Conservation (phyloP, 306 rosid species). For the Myrica gale region DNA sequence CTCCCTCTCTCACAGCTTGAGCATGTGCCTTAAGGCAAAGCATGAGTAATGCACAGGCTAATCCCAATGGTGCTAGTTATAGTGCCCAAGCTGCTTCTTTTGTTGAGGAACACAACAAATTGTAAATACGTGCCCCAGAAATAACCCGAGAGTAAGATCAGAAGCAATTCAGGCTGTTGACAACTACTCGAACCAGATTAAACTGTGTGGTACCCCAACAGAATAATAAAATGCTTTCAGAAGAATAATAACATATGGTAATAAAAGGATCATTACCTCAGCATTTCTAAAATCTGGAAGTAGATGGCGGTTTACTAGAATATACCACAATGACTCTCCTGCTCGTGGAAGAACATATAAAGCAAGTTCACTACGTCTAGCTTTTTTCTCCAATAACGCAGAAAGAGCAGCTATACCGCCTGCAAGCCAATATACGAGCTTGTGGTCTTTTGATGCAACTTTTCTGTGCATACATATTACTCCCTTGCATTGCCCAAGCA, state of each 20-base stretch:
- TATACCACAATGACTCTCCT: constrained; percentile 88
- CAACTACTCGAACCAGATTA: too few species aligned
- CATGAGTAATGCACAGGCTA: neutral
- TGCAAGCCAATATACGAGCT: constrained; percentile 86
- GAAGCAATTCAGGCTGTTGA: too few species aligned
- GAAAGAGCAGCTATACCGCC: constrained; percentile 86
- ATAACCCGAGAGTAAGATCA: too few species aligned
- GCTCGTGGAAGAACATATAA: constrained; percentile 95
- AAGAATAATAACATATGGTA: constrained; percentile 10
- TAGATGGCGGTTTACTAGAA: constrained; percentile 83
- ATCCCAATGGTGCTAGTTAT: too few species aligned
- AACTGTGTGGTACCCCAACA: neutral
- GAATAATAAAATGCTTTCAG: neutral
- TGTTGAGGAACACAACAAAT: too few species aligned
- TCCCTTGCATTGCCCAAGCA: constrained; percentile 53
- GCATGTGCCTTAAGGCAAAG: too few species aligned
- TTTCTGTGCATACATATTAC: constrained; percentile 87
- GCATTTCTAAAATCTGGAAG: constrained; percentile 83
- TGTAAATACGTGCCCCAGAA: too few species aligned
- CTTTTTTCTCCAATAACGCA: constrained; percentile 82
- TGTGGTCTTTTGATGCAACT: constrained; percentile 81
- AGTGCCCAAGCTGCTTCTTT: too few species aligned
- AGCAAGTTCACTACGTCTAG: constrained; percentile 93
- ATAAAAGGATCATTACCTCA: constrained; percentile 54
- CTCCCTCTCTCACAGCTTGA: too few species aligned